Evolutionary conservation across 2,329 filamentous ascomycete species (phyloP).

Genomic region (Immersiporthe knoxdaviesiana): DNA sequence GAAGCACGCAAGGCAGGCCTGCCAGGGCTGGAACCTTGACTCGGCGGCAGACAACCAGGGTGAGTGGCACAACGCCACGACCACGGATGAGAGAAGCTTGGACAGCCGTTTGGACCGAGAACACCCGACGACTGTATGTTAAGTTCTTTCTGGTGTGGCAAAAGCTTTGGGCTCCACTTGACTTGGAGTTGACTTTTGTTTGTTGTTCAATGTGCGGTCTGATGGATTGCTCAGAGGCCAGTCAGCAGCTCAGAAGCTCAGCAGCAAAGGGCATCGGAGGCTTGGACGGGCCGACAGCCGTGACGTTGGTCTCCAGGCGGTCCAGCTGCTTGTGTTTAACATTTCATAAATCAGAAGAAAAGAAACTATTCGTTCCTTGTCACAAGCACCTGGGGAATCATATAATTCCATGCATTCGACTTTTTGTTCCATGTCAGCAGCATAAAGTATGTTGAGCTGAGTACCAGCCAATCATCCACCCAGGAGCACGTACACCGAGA

Average conservation of each 20-base stretch:
- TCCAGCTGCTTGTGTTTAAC: background rate
- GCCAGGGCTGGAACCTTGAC: background rate
- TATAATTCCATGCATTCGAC: no score
- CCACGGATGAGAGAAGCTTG: background rate
- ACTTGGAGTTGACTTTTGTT: background rate
- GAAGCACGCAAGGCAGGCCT: background rate
- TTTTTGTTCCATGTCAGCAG: no score
- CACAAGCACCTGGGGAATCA: no score
- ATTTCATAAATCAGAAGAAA: background rate
- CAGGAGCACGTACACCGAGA: no score
- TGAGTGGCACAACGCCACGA: background rate
- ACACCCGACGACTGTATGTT: no score
- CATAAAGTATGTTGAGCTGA: no score
- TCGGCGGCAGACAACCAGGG: background rate
- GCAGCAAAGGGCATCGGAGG: background rate
- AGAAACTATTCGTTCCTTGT: no score
- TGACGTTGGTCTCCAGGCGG: background rate
- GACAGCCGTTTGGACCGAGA: background rate
- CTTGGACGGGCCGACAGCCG: conserved; percentile 4
- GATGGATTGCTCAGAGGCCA: background rate
- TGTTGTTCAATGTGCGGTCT: background rate
- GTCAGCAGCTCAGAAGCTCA: conserved; percentile 7
- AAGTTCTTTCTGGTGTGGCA: background rate
- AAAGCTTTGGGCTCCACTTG: background rate
- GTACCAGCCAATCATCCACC: no score